These are phyloP conservation scores for Tetragonia tetragonoides DNA, from an alignment of 148 eudicot species.

Conservation along the genomic window DNA sequence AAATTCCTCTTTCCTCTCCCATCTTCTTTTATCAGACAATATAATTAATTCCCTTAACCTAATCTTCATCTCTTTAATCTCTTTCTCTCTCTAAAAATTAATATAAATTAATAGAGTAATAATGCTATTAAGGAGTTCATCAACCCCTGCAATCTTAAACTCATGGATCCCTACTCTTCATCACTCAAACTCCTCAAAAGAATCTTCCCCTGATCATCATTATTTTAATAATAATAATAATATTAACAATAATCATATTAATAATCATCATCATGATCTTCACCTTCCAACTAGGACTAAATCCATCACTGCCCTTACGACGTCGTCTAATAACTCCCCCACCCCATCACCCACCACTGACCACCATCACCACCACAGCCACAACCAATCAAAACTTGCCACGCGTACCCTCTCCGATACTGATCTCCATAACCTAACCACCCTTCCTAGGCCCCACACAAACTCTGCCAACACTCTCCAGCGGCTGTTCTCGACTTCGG, in stretches of 20 bases:
- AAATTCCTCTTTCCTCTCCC: neutral
- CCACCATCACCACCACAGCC: neutral
- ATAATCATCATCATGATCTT: neutral
- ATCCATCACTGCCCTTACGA: conserved; percentile 22
- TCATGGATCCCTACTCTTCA: conserved; percentile 26
- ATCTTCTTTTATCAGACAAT: neutral
- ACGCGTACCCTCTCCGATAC: conserved; percentile 2
- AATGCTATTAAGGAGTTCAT: conserved; percentile 44
- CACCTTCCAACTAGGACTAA: conserved; percentile 17
- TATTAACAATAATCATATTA: conserved; percentile 9
- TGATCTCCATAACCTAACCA: conserved; percentile 1
- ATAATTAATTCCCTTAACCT: too few relatives aligned
- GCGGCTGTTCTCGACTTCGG: conserved; percentile 26
- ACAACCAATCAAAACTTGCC: conserved; percentile 3
- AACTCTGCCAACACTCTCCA: conserved; percentile 7
- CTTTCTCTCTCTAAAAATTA: neutral
- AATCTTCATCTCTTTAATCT: neutral
- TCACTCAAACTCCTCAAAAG: conserved; percentile 13
- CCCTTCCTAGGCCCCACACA: neutral
- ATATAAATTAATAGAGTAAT: neutral
- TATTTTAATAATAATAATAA: neutral
- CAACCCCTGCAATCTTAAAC: conserved; percentile 37
- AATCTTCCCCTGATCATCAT: conserved; percentile 14
- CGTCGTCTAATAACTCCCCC: conserved; percentile 13
- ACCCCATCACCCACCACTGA: neutral